Base-by-base conservation (phyloP, 1,284 basidiomycete species). In the Rugiboletus extremiorientalis region DNA sequence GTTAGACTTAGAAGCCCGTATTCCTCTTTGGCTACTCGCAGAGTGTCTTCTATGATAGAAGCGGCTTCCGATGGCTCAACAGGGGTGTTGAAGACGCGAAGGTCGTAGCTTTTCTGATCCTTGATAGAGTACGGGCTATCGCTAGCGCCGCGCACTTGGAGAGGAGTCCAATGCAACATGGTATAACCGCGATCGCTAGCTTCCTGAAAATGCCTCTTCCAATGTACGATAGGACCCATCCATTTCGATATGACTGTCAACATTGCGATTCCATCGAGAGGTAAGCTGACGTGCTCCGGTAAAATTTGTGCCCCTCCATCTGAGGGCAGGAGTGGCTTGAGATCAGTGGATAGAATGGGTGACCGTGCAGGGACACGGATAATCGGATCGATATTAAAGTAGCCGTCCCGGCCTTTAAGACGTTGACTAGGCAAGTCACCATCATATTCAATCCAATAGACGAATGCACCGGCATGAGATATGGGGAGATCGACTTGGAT, bases 301-400 rank as follows among this genome's bases (percentile, higher is more conserved):
- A 77, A 67, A 49, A 86, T 70, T 1, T 77, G 70, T 9, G 80
- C 82, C 14, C 81, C 79, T 18, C 81, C 80, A 27, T 79, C 73
- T 12, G 67, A 67, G 22, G 77, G 79, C 23, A 81, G 78, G 34
- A 90, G 76, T 33, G 84, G 78, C 20, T 77, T 74, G 30, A 79
- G 73, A 48, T 86, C 78, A 14, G 77, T 57, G 20, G 84, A 82
- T 47, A 96, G 81, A 60, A 97, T 90, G 36, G 83, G 78, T 2
- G 86, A 79, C 33, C 94, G 88, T 5, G 82, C 78, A 63, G 88
- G 92, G 46, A 84, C 77, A 42, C 82, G 85, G 58, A 98, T 85
- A 60, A 93, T 80, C 18, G 95, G 95, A 70, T 98, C 96, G 62
- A 98, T 87, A 73, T 96, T 96, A 77, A 98, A 97, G 76, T 94